Evolutionary conservation across 2,329 filamentous ascomycete species (phyloP), one percentile per base, ranked within the genome.

Genomic region (Sarocladiaceae sp.): DNA sequence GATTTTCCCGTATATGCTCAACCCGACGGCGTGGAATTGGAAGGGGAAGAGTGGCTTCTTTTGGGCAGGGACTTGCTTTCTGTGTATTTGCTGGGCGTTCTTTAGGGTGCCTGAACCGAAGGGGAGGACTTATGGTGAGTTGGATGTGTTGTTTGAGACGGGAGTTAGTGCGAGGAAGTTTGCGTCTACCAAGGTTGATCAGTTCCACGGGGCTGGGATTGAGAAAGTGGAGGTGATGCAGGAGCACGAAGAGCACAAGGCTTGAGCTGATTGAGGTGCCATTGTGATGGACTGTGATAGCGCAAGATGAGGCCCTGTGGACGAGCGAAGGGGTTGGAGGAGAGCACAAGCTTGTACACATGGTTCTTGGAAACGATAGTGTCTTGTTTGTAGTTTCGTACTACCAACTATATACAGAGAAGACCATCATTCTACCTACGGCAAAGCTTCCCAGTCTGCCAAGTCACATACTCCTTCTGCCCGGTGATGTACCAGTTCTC

Each of bases 141-240:
- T 65, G 12, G 61, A 63, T 50, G 44, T 64, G 7, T 44, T 66
- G 28, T 65, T 65, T 51, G 62, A 57, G 49, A 64, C 63, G 31
- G 53, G 53, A 20, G 44, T 63, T 12, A 48, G 57, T n/a, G 62
- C 62, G 1, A 52, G 61, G 22, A 54, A 56, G 31, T 62, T 84
- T 58, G 52, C 20, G 23, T 22, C n/a, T n/a, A 46, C 50, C 3
- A 36, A 36, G 42, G 49, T 52, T 20, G 31, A 54, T 28, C 48
- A 18, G 12, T 54, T 54, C 37, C 44, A 48, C 22, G 44, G 44
- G 4, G 5, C 26, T 22, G 44, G 26, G 10, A 17, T 46, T 2
- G 50, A 55, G 18, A 51, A 55, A 23, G 46, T 46, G 3, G 36
- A 51, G 13, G 52, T 51, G 12, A 18, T 53, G 6, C 15, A 17